phyloP scores from a whole-genome alignment of 257 asterid genomes.

The Solanum gandarillasii region DNA sequence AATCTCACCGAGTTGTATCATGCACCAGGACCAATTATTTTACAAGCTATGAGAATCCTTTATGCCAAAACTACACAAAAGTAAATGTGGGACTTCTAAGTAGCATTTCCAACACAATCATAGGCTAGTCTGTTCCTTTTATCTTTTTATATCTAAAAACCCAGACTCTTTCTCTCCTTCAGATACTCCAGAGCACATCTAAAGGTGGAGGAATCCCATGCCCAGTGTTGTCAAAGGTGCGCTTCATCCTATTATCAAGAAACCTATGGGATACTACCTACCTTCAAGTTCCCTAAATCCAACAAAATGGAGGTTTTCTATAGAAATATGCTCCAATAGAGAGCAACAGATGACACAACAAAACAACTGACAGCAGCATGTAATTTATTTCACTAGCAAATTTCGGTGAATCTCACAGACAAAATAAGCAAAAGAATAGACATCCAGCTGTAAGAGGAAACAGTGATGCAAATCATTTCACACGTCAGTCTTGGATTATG shows the following conservation, averaged over 20 bases:
- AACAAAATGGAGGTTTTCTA: background rate
- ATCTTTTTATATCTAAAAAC: background rate
- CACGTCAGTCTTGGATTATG: background rate
- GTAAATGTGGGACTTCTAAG: background rate
- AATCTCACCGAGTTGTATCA: constrained; percentile 80
- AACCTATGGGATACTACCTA: background rate
- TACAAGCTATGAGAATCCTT: background rate
- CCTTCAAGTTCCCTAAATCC: background rate
- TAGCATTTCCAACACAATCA: background rate
- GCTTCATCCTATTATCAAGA: background rate
- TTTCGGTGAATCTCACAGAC: background rate
- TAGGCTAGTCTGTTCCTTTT: background rate
- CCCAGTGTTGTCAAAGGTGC: no score
- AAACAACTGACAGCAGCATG: background rate
- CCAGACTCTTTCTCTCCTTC: background rate
- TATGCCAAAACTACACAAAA: background rate
- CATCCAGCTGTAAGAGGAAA: background rate
- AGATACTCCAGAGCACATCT: background rate
- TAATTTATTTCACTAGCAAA: background rate
- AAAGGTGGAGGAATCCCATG: background rate
- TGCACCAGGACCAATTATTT: constrained; percentile 78
- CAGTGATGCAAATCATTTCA: background rate
- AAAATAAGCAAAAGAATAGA: background rate
- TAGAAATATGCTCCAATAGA: background rate
- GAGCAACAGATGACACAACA: background rate